Percentiles rank a stretch among this genome's conserved stretches.
These are phyloP conservation scores for Trichoderma asperellum DNA, from an alignment of 2,329 filamentous ascomycete genomes.

Conservation along the genomic window DNA sequence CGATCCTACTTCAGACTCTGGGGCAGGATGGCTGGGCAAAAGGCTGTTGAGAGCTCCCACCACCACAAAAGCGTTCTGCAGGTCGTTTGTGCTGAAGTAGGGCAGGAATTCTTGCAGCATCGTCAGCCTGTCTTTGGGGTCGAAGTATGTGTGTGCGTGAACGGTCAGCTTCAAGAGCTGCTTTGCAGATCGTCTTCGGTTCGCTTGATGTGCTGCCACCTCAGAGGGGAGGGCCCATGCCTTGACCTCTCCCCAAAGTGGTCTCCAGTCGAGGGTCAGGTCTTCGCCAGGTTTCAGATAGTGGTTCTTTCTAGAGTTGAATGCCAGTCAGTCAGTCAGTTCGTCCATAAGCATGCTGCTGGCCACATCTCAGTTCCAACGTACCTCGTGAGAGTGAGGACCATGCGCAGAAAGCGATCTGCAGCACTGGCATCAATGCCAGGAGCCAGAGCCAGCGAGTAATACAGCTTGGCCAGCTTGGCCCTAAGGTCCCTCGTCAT, in stretches of 20 bases:
- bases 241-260: conserved; percentile 91
- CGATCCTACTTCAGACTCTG: conserved; percentile 71
- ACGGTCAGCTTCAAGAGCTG: conserved; percentile 84
- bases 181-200: conserved; percentile 60
- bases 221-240: conserved; percentile 86
- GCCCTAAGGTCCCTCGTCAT: conserved; percentile 83
- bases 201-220: conserved; percentile 66
- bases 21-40: conserved; percentile 80
- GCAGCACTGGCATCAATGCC: conserved; percentile 80
- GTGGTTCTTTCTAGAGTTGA: conserved; percentile 75
- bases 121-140: conserved; percentile 79
- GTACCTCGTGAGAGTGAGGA: conserved; percentile 91
- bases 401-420: conserved; percentile 95
- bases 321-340: not conserved
- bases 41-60: conserved; percentile 83
- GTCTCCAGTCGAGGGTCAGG: conserved; percentile 89
- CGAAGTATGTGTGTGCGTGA: conserved; percentile 90
- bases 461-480: conserved; percentile 87
- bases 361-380: conserved; percentile 36
- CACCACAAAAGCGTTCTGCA: conserved; percentile 92
- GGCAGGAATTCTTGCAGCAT: conserved; percentile 81
- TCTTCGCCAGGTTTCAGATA: conserved; percentile 91
- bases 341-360: not conserved
- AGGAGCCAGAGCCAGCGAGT: conserved; percentile 87
- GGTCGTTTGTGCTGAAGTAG: conserved; percentile 91